Conservation (phyloP, 805 yeast species). For the Candida sithepensis region DNA sequence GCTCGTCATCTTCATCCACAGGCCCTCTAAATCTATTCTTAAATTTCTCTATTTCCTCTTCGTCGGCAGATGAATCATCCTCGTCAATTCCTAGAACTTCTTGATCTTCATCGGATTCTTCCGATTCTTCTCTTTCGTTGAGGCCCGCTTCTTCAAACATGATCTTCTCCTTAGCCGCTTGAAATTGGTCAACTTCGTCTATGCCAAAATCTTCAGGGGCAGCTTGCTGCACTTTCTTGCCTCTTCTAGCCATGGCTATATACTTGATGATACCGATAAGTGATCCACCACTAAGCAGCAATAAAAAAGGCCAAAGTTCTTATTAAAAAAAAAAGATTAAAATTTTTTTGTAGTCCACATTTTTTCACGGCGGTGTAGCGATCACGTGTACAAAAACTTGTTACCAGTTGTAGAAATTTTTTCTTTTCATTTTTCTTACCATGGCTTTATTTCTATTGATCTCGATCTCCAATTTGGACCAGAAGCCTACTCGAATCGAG, state of each 20-base stretch:
- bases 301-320: too few species aligned
- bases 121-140: conserved; percentile 20
- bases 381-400: background rate
- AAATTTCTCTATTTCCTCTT: conserved; percentile 34
- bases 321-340: background rate
- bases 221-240: conserved; percentile 14
- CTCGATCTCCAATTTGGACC: too few species aligned
- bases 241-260: conserved; percentile 10
- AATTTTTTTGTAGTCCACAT: too few species aligned
- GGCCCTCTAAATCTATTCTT: conserved; percentile 36
- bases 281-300: too few species aligned
- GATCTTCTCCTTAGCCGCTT: conserved; percentile 53
- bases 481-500: too few species aligned
- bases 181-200: conserved; percentile 69
- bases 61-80: conserved; percentile 51
- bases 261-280: too few species aligned
- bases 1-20: conserved; percentile 47
- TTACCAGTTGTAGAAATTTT: background rate
- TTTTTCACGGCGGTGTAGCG: background rate
- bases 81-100: conserved; percentile 33
- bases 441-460: too few species aligned
- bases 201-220: conserved; percentile 41
- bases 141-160: conserved; percentile 56
- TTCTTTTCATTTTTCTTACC: background rate
- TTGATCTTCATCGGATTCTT: conserved; percentile 34